Conservation (phyloP, 495 filamentous ascomycete genomes). For the Trichoderma reesei region DNA sequence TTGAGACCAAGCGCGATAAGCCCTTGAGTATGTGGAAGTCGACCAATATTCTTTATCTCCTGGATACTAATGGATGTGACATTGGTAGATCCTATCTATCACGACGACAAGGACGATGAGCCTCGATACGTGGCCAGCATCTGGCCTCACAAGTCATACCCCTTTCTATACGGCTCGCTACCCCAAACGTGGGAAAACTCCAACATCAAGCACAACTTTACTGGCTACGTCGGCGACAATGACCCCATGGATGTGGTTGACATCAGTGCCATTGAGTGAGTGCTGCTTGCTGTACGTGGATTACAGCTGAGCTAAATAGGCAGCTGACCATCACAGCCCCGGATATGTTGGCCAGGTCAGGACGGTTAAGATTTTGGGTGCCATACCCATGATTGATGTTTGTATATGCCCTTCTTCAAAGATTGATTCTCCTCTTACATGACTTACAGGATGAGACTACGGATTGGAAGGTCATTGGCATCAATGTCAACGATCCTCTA, state of each 20-base stretch:
- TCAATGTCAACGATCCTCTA: slow-evolving; percentile 21
- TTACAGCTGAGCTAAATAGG: neutral
- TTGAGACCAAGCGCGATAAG: slow-evolving; percentile 9
- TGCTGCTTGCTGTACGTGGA: neutral
- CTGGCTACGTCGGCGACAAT: slow-evolving; percentile 12
- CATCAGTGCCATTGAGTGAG: slow-evolving; percentile 7
- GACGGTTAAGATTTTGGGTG: slow-evolving; percentile 22
- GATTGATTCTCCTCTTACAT: neutral
- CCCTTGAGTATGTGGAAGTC: neutral
- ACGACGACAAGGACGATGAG: slow-evolving; percentile 10
- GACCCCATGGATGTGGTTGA: slow-evolving; percentile 13
- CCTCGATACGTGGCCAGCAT: slow-evolving; percentile 11
- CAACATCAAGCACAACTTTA: slow-evolving; percentile 11
- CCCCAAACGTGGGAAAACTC: slow-evolving; percentile 12
- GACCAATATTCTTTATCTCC: neutral
- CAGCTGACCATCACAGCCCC: neutral
- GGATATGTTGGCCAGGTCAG: slow-evolving; percentile 9
- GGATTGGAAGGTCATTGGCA: slow-evolving; percentile 27
- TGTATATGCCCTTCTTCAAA: neutral
- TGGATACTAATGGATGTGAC: neutral
- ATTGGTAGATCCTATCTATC: slow-evolving; percentile 7
- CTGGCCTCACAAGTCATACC: slow-evolving; percentile 12
- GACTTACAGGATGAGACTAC: slow-evolving; percentile 18
- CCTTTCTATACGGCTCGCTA: slow-evolving; percentile 11
- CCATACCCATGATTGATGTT: slow-evolving; percentile 24